A percentile compares a stretch with the other conserved stretches of the same genome.
These are phyloP conservation scores for Phycomyces blakesleeanus DNA, from an alignment of 192 early-diverging fungal genomes.

Conservation along the genomic window DNA sequence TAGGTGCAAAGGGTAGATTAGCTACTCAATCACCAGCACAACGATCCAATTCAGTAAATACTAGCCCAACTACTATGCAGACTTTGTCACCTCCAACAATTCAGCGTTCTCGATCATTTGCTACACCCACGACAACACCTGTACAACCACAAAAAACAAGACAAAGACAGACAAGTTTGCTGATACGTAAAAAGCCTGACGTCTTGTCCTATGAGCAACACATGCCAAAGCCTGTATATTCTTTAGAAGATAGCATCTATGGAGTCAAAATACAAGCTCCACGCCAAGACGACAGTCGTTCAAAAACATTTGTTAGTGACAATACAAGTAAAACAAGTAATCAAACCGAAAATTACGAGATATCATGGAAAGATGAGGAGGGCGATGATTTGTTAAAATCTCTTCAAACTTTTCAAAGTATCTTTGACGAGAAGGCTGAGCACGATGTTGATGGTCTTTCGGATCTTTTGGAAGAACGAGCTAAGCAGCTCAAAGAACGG, in stretches of 20 bases:
- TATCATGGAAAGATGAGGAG: slow-evolving; percentile 32
- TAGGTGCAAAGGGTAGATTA: slow-evolving; percentile 2
- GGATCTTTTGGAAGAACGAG: slow-evolving; percentile 29
- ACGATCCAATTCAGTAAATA: slow-evolving; percentile 11
- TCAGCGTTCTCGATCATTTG: slow-evolving; percentile 1
- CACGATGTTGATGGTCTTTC: slow-evolving; percentile 29
- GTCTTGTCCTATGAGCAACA: slow-evolving; percentile 12
- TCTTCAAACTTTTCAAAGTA: slow-evolving; percentile 27
- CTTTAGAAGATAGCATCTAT: slow-evolving; percentile 26
- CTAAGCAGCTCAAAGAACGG: slow-evolving; percentile 19
- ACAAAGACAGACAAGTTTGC: no score
- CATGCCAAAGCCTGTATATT: slow-evolving; percentile 19
- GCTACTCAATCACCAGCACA: slow-evolving; percentile 2
- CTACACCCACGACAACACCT: not conserved
- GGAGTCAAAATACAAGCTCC: not conserved
- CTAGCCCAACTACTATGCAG: slow-evolving; percentile 5
- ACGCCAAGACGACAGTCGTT: not conserved
- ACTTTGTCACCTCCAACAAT: not conserved
- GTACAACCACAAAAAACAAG: no score
- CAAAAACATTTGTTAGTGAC: no score
- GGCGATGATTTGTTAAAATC: slow-evolving; percentile 30
- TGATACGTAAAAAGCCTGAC: not conserved
- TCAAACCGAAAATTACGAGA: slow-evolving; percentile 12
- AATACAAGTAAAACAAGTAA: not conserved
- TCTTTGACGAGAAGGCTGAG: slow-evolving; percentile 31